Base-by-base conservation (phyloP, 2,329 filamentous ascomycete species). In the Aspergillus luchuensis region DNA sequence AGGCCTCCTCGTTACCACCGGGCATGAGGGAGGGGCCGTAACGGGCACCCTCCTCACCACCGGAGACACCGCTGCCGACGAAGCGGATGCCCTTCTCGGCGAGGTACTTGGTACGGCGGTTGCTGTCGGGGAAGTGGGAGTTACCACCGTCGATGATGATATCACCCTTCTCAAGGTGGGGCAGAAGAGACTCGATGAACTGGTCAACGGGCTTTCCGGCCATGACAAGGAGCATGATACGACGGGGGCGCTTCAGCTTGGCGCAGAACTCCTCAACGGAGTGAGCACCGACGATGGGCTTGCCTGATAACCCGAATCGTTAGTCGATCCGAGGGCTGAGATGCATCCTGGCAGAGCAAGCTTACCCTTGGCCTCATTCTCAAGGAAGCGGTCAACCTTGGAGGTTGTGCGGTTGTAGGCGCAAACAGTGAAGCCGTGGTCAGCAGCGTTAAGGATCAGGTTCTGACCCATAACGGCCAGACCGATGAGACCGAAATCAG, bases 121-220 rank as follows among this genome's bases (percentile, higher is more conserved):
- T 98, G 83, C 91, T 94, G 84, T 98, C 95, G 76, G 95, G 95
- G 88, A 91, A 99, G 85, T 98, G 95, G 69, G 94, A 98, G 90
- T 99, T 98, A 74, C 92, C 95, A 79, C 95, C 95, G 77, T 99
- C 95, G 75, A 99, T 98, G 85, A 99, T 96, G 87, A 99, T 97
- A 79, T 99, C 95, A 70, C 92, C 93, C 74, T 86, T 78, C 78
- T 92, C 89, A 67, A 94, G 84, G 76, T 91, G 87, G 68, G 90
- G 92, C 64, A 98, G 85, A 69, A 99, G 89, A 71, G 89, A 89
- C 87, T 97, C 92, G 76, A 99, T 98, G 89, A 97, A 98, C 85
- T 97, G 91, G 79, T 99, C 95, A 71, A 99, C 95, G 66, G 95
- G 90, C 85, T 95, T 91, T 76, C 95, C 95, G 73, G 95, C 95